Evolutionary conservation across 768 basidiomycete genomes (phyloP), one percentile per base, ranked within the genome.

Genomic region (Cyclocybe cylindracea): DNA sequence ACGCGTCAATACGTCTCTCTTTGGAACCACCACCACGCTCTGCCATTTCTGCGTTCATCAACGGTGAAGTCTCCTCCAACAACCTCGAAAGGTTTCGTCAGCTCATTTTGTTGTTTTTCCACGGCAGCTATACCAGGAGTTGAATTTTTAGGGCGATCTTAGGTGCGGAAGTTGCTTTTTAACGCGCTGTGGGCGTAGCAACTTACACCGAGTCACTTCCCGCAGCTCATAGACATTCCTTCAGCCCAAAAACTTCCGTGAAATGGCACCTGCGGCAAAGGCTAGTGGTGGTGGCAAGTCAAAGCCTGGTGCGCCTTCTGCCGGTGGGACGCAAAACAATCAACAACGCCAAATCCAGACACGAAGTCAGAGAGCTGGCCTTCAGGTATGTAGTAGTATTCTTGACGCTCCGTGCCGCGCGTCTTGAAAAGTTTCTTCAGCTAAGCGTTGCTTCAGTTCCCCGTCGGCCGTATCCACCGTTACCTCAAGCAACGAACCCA

Each of bases 401-500:
- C 24, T 24, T 24, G 24, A 24, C 24, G 24, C 24, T 5, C 7
- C 46, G 29, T 49, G 10, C 16, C 32, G 31, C 11, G 36, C 53
- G 10, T 40, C 39, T 29, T 38, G 14, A 44, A 11, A 24, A 29
- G 32, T 42, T 34, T 33, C 33, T 31, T 31, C 48, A 16, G 16
- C 32, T 33, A 11, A 10, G 39, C 32, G 8, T 14, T 42, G 13
- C 39, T 13, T 1, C 61, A 94, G 93, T 97, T 97, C 70, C 94
- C 94, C 35, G 95, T 97, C 40, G 94, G 94, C 45, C 94, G 94
- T 91, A 94, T 97, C 50, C 95, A 98, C 68, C 84, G 95, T 76
- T 96, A 91, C 73, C 74, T 97, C 59, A 94, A 97, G 69, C 87
- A 87, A 65, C 83, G 89, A 58, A 96, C 92, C 13, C 91, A 94